A percentile compares a stretch with the other conserved stretches of the same genome.
These are phyloP conservation scores for Auriscalpium orientale DNA, from an alignment of 768 basidiomycete species.

Conservation along the genomic window DNA sequence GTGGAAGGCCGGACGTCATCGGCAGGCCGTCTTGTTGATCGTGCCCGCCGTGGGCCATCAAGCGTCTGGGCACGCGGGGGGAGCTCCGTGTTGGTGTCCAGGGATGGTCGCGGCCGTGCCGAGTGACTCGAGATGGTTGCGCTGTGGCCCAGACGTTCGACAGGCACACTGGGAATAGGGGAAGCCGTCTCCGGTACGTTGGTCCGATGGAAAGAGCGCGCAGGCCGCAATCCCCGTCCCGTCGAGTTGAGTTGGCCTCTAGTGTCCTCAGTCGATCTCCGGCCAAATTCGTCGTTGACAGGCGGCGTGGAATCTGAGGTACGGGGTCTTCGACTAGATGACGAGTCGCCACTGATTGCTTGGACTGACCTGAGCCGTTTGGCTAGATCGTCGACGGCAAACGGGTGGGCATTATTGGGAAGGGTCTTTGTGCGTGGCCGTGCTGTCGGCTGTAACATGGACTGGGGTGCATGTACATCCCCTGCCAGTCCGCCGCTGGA, in stretches of 20 bases:
- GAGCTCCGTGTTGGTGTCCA: conserved; percentile 18
- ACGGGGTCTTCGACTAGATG: not conserved
- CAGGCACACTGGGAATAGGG: not conserved
- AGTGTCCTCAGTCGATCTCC: conserved; percentile 16
- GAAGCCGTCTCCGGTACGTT: conserved; percentile 25
- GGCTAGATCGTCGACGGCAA: conserved; percentile 12
- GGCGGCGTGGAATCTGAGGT: not conserved
- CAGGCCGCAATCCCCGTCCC: conserved; percentile 31
- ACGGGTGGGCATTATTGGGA: conserved; percentile 7
- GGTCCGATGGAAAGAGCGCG: conserved; percentile 57
- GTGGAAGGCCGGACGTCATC: conserved; percentile 19
- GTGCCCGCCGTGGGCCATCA: not conserved
- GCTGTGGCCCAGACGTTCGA: conserved; percentile 6
- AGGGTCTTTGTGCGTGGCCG: conserved; percentile 13
- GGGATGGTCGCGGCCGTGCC: conserved; percentile 23
- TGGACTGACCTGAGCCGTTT: conserved; percentile 11
- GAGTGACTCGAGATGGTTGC: conserved; percentile 11
- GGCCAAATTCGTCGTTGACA: conserved; percentile 10
- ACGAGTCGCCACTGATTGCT: not conserved
- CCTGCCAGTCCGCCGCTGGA: no score
- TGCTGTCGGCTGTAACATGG: not conserved
- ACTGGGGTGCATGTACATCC: not conserved
- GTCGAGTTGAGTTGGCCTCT: conserved; percentile 1
- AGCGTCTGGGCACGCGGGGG: not conserved
- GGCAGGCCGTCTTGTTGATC: conserved; percentile 14